Evolutionary conservation across 129 eudicot species (phyloP), one percentile per base, ranked within the genome.

Genomic region (Saussurea involucrata): DNA sequence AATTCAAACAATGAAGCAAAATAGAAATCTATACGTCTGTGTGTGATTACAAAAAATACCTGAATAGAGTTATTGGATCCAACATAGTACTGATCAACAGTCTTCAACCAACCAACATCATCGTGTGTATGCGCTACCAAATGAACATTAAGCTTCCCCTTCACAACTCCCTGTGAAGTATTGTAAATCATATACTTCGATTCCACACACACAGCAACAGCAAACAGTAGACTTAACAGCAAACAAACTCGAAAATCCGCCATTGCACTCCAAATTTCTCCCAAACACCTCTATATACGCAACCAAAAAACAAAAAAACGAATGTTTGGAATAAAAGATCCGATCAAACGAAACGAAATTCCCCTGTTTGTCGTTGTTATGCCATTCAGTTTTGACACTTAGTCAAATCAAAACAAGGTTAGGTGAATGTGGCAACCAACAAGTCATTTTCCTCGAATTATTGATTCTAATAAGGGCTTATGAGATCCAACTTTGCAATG

Each of bases 21-120:
- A 4, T 13, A 46, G 21, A 12, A 33, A 65, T 7, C 4, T 5
- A 32, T 4, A 44, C 10, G 12, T 55, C 17, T 9, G 33, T 15
- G 1, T 64, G 20, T 37, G 28, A 72, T 11, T 46, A 76, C 73
- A 1, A 71, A 2, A 71, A 2, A 24, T 1, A 88, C 96, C 97
- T 93, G 98, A 69, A 93, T 88, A 20, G 98, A 88, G 76, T 93
- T 93, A 66, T 93, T 88, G 36, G 96, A 90, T 29, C 98, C 98
- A 57, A 90, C 95, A 81, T 93, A 93, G 83, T 93, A 93, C 85
- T 93, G 96, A 73, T 93, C 98, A 72, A 90, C 85, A 27, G 96
- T 93, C 78, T 93, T 93, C 84, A 93, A 82, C 98, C 98, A 93
- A 5, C 98, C 98, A 66, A 90, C 98, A 77, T 93, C 98, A 63